Evolutionary conservation across 805 yeast genomes (phyloP).

Genomic region (Metschnikowia baotianmanensis): DNA sequence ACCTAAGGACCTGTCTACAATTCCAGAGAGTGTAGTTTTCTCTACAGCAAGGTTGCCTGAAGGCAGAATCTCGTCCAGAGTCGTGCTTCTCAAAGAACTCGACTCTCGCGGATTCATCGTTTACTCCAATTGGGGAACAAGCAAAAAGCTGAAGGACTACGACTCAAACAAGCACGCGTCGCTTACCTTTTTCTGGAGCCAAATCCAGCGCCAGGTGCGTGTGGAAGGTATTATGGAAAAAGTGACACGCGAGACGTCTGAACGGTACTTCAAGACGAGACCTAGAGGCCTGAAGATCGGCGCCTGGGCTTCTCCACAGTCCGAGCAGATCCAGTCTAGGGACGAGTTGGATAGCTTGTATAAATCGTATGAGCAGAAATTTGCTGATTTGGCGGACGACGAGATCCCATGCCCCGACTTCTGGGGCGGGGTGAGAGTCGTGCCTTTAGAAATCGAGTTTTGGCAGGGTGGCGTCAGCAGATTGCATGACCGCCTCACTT

Average conservation of each 20-base stretch:
- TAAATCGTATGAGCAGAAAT: conserved; percentile 49
- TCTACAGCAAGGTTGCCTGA: conserved; percentile 86
- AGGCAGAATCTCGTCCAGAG: conserved; percentile 85
- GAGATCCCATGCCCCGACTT: conserved; percentile 86
- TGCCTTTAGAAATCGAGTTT: conserved; percentile 89
- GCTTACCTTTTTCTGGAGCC: conserved; percentile 89
- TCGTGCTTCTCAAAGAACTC: conserved; percentile 84
- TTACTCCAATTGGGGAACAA: conserved; percentile 88
- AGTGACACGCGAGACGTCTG: conserved; percentile 69
- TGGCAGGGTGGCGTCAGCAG: conserved; percentile 96
- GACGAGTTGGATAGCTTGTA: conserved; percentile 60
- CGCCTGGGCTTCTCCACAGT: conserved; percentile 96
- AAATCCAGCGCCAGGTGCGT: conserved; percentile 86
- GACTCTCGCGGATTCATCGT: conserved; percentile 82
- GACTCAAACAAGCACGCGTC: conserved; percentile 75
- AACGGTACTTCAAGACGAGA: conserved; percentile 77
- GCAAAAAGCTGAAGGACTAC: conserved; percentile 76
- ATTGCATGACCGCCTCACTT: conserved; percentile 84
- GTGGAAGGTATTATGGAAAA: conserved; percentile 83
- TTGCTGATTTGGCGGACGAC: conserved; percentile 52
- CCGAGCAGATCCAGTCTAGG: conserved; percentile 55
- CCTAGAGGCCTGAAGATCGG: conserved; percentile 94
- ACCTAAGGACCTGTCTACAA: conserved; percentile 42
- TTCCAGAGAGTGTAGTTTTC: conserved; percentile 85
- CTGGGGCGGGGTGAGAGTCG: conserved; percentile 93